Conservation (phyloP, 176 grass and related monocot species). For the Chloris gayana region DNA sequence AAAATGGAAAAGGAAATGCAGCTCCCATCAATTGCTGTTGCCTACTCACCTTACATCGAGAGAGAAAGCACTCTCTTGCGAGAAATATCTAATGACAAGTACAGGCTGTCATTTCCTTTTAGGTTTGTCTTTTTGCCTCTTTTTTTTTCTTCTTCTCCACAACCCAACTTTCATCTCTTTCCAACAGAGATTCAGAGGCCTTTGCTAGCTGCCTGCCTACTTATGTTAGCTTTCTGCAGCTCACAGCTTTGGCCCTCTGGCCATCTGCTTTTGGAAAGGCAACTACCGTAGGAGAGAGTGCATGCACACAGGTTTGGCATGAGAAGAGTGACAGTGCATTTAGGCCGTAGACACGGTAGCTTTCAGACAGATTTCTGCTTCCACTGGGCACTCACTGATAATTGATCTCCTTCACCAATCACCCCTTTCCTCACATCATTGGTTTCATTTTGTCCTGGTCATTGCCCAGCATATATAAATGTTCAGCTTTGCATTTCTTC, state of each 20-base stretch:
- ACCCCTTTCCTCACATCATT: conserved; percentile 21
- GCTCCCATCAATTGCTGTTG: not conserved
- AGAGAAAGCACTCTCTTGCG: not conserved
- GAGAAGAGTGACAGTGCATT: not conserved
- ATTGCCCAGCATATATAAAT: conserved; percentile 9
- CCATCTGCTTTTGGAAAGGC: conserved; percentile 14
- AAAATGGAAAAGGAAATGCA: not conserved
- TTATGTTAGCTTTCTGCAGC: conserved; percentile 18
- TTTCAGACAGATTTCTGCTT: not conserved
- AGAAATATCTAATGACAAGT: conserved; percentile 31
- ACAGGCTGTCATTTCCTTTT: conserved; percentile 1
- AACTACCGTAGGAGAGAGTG: not conserved
- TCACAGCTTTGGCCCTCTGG: conserved; percentile 16
- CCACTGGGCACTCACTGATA: not conserved
- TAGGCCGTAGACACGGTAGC: not conserved
- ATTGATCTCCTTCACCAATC: not conserved
- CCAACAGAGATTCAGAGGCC: conserved; percentile 12
- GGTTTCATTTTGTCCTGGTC: conserved; percentile 19
- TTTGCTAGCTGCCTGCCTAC: conserved; percentile 8
- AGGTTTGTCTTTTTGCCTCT: not conserved
- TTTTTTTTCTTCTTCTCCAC: not conserved
- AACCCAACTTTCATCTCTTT: conserved; percentile 1
- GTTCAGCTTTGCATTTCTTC: not conserved
- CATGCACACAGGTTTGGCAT: conserved; percentile 33
- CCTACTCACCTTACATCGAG: not conserved